Conservation (phyloP, 2,329 filamentous ascomycete species). For the Sphaceloma murrayae region DNA sequence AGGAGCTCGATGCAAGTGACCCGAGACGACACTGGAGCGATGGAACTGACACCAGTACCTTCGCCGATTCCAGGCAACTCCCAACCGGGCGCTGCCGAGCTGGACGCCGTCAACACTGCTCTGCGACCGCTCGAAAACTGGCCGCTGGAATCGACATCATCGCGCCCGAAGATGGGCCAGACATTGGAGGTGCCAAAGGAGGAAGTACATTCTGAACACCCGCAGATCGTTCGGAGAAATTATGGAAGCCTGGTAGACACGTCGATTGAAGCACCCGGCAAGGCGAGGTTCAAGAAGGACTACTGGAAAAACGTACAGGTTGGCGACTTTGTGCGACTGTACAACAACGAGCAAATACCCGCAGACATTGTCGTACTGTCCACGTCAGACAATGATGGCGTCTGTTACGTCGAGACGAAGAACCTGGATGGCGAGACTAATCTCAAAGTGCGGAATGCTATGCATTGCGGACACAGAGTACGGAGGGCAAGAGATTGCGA, state of each 20-base stretch:
- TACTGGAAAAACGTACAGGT: constrained; percentile 93
- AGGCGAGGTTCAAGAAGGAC: constrained; percentile 81
- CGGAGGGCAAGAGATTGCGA: constrained; percentile 91
- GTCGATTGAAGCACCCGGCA: constrained; percentile 53
- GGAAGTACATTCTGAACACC: constrained; percentile 20
- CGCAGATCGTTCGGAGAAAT: constrained; percentile 39
- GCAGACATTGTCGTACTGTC: constrained; percentile 87
- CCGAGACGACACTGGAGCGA: constrained; percentile 49
- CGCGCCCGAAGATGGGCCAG: constrained; percentile 21
- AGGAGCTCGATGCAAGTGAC: constrained; percentile 42
- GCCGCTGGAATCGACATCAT: constrained; percentile 18
- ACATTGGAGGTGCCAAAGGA: constrained; percentile 25
- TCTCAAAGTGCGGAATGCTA: constrained; percentile 82
- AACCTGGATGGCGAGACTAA: constrained; percentile 98
- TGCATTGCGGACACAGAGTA: constrained; percentile 73
- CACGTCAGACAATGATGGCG: constrained; percentile 86
- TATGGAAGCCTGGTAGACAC: constrained; percentile 67
- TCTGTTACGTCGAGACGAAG: constrained; percentile 96
- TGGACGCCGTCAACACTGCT: constrained; percentile 17
- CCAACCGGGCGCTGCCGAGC: constrained; percentile 33
- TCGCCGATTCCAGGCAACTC: constrained; percentile 58
- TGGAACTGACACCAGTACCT: constrained; percentile 92
- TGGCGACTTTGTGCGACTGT: constrained; percentile 91
- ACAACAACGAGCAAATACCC: constrained; percentile 91
- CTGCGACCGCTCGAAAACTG: constrained; percentile 19